Evolutionary conservation across 495 filamentous ascomycete genomes (phyloP).

Genomic region (Xylaria flabelliformis): DNA sequence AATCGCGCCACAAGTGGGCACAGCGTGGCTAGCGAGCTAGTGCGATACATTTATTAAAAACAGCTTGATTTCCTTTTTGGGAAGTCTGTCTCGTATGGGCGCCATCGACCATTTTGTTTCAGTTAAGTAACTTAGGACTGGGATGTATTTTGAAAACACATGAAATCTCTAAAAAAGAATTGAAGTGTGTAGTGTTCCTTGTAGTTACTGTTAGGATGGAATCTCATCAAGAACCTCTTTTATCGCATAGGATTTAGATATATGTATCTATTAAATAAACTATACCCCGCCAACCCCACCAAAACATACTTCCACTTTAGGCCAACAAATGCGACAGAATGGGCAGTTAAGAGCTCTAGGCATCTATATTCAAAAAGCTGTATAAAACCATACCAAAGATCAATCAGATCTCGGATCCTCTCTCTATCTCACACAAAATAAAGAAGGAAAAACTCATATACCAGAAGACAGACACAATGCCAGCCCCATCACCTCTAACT

Average conservation of each 20-base stretch:
- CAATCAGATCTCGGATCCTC: not conserved
- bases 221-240: not conserved
- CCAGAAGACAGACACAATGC: constrained; percentile 57
- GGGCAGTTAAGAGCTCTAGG: constrained; percentile 19
- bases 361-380: constrained; percentile 28
- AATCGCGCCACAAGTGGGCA: not conserved
- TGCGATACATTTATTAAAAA: not conserved
- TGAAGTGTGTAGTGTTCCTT: too few species aligned
- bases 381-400: constrained; percentile 14
- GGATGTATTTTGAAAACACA: not conserved
- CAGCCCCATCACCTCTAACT: constrained; percentile 71
- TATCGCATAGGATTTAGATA: not conserved
- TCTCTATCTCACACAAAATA: not conserved
- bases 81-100: not conserved
- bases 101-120: too few species aligned
- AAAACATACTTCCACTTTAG: constrained; percentile 39
- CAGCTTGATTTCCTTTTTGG: not conserved
- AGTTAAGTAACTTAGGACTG: not conserved
- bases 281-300: constrained; percentile 43
- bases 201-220: too few species aligned
- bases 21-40: not conserved
- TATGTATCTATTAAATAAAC: not conserved
- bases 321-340: constrained; percentile 7
- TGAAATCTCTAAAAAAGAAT: not conserved
- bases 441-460: not conserved